A percentile compares a stretch with the other conserved stretches of the same genome.
Conservation (phyloP, 164 flowering plant genomes). For the Vitis vinifera region ASM3070453v1 NC_081812.1:8899001-8899500, state of each 20-base stretch:
- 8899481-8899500: conserved; percentile 24
- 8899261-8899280: conserved; percentile 78
- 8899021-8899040: neutral
- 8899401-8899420: conserved; percentile 69
- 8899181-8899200: conserved; percentile 35
- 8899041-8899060: neutral
- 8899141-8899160: neutral
- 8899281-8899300: conserved; percentile 63
- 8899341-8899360: conserved; percentile 4
- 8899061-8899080: too few species aligned
- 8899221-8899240: conserved; percentile 55
- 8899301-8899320: conserved; percentile 55
- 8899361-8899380: neutral
- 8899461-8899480: conserved; percentile 36
- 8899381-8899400: conserved; percentile 12
- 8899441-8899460: conserved; percentile 72
- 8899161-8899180: neutral
- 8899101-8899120: neutral
- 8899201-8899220: conserved; percentile 70
- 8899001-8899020: conserved; percentile 20
- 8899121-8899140: neutral
- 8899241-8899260: conserved; percentile 49
- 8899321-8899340: conserved; percentile 32
- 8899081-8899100: too few species aligned
- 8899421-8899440: conserved; percentile 54